Evolutionary conservation across 805 yeast species (phyloP), one percentile per base, ranked within the genome.

Genomic region (Citeromyces matritensis): DNA sequence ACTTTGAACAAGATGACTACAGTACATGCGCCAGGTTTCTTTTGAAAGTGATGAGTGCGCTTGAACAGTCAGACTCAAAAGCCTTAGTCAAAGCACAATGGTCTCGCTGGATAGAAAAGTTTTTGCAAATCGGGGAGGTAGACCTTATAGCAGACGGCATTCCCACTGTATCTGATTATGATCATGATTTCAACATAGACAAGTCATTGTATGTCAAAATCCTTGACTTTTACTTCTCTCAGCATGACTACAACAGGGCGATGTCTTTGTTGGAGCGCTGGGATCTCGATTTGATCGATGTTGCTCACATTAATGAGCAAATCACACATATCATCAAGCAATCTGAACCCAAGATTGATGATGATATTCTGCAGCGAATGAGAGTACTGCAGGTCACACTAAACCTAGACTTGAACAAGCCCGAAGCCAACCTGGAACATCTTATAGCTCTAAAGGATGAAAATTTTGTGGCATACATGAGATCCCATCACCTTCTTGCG

Each of bases 341-440:
- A 8, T 49, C 51, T 23, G 45, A 39, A 3, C 36, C 34, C 23
- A 40, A 26, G 9, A 14, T 32, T 30, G 23, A 39, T 30, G 30
- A 39, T 1, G 31, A 38, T 6, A 14, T 24, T 4, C 39, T 45
- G 17, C 23, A 34, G 9, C 23, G 28, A 1, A 44, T 73, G 9
- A 52, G 79, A 33, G 45, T 57, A 23, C 49, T 60, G 26, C 48
- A 74, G 15, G 61, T 74, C 19, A 54, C 64, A 8, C 42, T 84
- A 7, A 77, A 77, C 41, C 53, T 77, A 8, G 60, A 63, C 31
- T 53, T 71, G 0, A 65, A 67, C 23, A 76, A 75, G 27, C 78
- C 78, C 3, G 54, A 57, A 2, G 59, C 61, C 23, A 86, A 95
- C 2, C 71, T 79, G 6, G 60, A 60, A 0, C 85, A 78, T 44